These are phyloP conservation scores for Saccharomyces jurei DNA, from an alignment of 805 yeast genomes.

Conservation along the genomic window DNA sequence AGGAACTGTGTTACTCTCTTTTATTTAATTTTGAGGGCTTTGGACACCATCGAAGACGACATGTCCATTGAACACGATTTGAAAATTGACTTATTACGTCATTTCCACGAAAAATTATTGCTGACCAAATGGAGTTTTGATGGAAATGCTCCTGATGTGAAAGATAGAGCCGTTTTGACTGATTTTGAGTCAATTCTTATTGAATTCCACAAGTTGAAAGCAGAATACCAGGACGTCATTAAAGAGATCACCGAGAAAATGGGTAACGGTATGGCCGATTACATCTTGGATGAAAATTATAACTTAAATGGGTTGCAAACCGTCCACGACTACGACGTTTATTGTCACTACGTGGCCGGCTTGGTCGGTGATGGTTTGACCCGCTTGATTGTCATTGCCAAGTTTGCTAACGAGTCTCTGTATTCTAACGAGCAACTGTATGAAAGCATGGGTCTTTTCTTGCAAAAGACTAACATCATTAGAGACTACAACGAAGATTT, in stretches of 20 bases:
- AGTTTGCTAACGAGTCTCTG: conserved; percentile 51
- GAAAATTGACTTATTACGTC: conserved; percentile 68
- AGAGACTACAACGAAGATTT: conserved; percentile 91
- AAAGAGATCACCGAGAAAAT: conserved; percentile 69
- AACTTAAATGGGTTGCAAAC: conserved; percentile 74
- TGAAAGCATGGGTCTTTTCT: conserved; percentile 87
- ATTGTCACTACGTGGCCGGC: conserved; percentile 97
- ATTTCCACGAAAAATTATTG: conserved; percentile 56
- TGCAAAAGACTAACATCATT: conserved; percentile 93
- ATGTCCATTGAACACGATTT: conserved; percentile 68
- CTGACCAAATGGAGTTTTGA: conserved; percentile 72
- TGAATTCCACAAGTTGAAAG: conserved; percentile 66
- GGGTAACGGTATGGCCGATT: conserved; percentile 99
- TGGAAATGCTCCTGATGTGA: conserved; percentile 67
- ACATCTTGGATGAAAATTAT: conserved; percentile 67
- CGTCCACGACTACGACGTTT: conserved; percentile 72
- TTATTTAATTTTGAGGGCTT: conserved; percentile 77
- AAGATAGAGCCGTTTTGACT: conserved; percentile 73
- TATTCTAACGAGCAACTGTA: conserved; percentile 37
- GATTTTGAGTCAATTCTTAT: conserved; percentile 62
- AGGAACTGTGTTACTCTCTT: conserved; percentile 76
- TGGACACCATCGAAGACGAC: conserved; percentile 95
- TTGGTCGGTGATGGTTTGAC: conserved; percentile 95
- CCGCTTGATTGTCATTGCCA: conserved; percentile 66
- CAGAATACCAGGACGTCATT: conserved; percentile 70